Conservation (phyloP, 495 filamentous ascomycete species). For the Penicillium mononematosum region DNA sequence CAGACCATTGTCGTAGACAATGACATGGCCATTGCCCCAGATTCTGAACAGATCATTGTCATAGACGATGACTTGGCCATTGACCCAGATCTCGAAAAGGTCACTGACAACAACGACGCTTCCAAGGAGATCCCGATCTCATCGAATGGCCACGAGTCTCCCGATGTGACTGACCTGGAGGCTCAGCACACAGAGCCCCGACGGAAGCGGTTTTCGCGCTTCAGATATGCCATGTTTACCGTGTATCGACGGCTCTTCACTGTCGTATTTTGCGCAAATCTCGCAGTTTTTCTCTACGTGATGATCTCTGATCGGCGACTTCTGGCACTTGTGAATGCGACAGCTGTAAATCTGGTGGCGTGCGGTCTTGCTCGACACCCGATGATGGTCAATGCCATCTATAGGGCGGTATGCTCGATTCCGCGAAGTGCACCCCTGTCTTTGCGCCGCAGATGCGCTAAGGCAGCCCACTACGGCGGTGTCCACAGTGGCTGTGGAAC, state of each 20-base stretch:
- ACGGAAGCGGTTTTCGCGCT: slow-evolving; percentile 16
- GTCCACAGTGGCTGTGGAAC: slow-evolving; percentile 64
- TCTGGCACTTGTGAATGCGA: slow-evolving; percentile 35
- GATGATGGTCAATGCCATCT: slow-evolving; percentile 64
- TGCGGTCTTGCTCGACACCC: slow-evolving; percentile 62
- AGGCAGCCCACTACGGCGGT: slow-evolving; percentile 71
- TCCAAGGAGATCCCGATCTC: slow-evolving; percentile 3
- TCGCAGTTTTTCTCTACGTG: slow-evolving; percentile 40
- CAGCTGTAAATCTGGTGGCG: slow-evolving; percentile 41
- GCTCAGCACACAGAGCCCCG: slow-evolving; percentile 11
- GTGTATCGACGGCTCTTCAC: slow-evolving; percentile 47
- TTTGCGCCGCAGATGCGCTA: slow-evolving; percentile 57
- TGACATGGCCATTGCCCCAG: no score
- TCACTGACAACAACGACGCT: background rate
- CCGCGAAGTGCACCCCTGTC: slow-evolving; percentile 56
- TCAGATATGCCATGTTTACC: slow-evolving; percentile 32
- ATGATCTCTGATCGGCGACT: slow-evolving; percentile 19
- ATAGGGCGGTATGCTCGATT: slow-evolving; percentile 52
- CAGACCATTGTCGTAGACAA: no score
- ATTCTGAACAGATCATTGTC: no score
- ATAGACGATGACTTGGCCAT: no score
- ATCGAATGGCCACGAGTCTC: background rate
- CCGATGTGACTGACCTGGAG: slow-evolving; percentile 13
- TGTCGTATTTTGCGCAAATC: slow-evolving; percentile 43
- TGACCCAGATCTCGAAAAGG: background rate